Evolutionary conservation across 1,139 yeast species (phyloP).

Genomic region (Blastobotrys elegans): DNA sequence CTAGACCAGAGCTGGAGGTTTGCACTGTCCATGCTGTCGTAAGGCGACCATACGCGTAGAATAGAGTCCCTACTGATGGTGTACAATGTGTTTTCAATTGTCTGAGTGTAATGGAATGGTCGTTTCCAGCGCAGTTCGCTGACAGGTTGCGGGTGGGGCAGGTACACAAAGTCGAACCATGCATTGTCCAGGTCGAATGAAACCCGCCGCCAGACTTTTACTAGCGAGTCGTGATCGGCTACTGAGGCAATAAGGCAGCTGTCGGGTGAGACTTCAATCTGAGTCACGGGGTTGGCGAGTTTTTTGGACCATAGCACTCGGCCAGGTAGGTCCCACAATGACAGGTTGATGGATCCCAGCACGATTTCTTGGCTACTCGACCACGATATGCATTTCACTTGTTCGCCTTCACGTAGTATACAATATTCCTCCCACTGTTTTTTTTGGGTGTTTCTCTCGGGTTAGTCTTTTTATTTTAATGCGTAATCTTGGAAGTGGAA

Average conservation of each 20-base stretch:
- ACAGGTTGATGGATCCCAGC: conserved; percentile 53
- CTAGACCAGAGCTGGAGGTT: conserved; percentile 59
- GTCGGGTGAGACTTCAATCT: conserved; percentile 55
- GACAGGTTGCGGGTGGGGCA: conserved; percentile 60
- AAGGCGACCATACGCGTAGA: conserved; percentile 70
- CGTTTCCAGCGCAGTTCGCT: conserved; percentile 37
- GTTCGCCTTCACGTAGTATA: conserved; percentile 24
- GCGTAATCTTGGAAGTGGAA: not conserved
- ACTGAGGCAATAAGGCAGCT: conserved; percentile 62
- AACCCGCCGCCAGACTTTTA: conserved; percentile 75
- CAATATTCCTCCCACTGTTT: conserved; percentile 13
- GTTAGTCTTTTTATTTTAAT: not conserved
- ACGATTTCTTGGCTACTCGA: conserved; percentile 58
- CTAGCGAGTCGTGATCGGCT: conserved; percentile 56
- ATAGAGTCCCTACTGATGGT: conserved; percentile 53
- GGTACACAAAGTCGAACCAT: conserved; percentile 64
- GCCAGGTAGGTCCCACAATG: conserved; percentile 43
- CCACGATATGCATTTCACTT: conserved; percentile 49
- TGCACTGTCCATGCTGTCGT: conserved; percentile 38
- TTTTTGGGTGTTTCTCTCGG: not conserved
- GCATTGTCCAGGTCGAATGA: conserved; percentile 63
- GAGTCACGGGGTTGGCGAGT: conserved; percentile 48
- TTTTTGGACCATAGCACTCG: conserved; percentile 19
- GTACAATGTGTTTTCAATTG: conserved; percentile 46
- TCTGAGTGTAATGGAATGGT: conserved; percentile 24